Conservation (phyloP, 1,284 basidiomycete species). For the Amylostereum areolatum region DNA sequence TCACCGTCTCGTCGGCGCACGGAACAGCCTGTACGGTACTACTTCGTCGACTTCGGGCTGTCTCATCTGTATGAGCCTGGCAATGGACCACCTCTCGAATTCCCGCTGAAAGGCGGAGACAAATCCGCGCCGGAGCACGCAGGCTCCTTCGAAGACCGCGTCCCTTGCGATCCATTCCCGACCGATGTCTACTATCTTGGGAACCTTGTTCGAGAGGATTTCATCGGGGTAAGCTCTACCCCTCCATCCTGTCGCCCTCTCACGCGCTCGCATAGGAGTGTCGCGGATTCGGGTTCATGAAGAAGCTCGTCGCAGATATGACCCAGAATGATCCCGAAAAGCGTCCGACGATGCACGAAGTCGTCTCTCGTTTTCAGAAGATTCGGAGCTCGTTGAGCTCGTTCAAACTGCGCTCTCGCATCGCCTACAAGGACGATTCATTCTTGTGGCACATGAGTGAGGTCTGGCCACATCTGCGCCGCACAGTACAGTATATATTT, state of each 20-base stretch:
- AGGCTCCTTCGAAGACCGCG: background rate
- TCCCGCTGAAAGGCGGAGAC: conserved; percentile 15
- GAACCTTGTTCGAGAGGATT: conserved; percentile 21
- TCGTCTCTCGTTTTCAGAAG: conserved; percentile 7
- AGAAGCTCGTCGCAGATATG: conserved; percentile 10
- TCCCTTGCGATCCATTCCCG: conserved; percentile 24
- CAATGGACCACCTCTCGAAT: conserved; percentile 10
- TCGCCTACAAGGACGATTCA: no score
- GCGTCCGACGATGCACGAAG: conserved; percentile 12
- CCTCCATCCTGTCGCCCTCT: background rate
- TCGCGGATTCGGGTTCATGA: conserved; percentile 7
- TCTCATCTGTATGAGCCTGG: conserved; percentile 18
- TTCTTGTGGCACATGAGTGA: no score
- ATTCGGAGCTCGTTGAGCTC: conserved; percentile 14
- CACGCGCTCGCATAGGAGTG: background rate
- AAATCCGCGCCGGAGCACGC: conserved; percentile 20
- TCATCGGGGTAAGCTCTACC: conserved; percentile 20
- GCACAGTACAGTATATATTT: no score
- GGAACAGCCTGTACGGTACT: conserved; percentile 21
- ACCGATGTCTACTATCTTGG: conserved; percentile 32
- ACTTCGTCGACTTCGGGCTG: conserved; percentile 26
- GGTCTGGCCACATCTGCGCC: no score
- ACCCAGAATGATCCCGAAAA: conserved; percentile 9
- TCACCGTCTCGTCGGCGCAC: conserved; percentile 18
- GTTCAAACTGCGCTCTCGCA: conserved; percentile 21